Evolutionary conservation across 306 rosid species (phyloP), one percentile per base, ranked within the genome.

Genomic region (Cicer bijugum): DNA sequence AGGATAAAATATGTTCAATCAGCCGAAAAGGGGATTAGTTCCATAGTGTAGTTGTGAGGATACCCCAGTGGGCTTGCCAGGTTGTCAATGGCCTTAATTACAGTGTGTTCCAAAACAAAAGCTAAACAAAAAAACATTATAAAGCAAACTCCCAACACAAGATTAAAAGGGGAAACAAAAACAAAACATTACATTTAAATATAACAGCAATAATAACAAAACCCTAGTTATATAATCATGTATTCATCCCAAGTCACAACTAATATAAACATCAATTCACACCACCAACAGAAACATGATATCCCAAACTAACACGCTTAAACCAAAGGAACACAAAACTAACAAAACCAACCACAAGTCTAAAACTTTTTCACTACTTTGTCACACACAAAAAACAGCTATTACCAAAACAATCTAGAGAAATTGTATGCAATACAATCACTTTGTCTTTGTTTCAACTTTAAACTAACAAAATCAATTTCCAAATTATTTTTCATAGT

Each of bases 171-270:
- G 44, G 39, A 51, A 43, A 5, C 20, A 63, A 28, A 42, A 55
- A 12, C 6, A 59, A 35, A 58, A 33, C 66, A 52, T 1, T 2
- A 46, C 15, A 65, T 12, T 10, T 46, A 9, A 53, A 48, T 4
- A n/a, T 1, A 67, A 28, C 62, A 5, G 11, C 15, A 67, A 46
- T 4, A 43, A 15, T 1, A 12, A 8, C 23, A 6, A 72, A 7
- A 8, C 38, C 52, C 17, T 57, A 76, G 53, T 10, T 59, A 50
- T 4, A 17, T 39, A 11, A 52, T 65, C 39, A 0, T 8, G 0
- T 39, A 66, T 52, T 67, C 61, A 77, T 68, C 44, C 60, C 46
- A 60, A 67, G 9, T 61, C 35, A 60, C 28, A 59, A 72, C 6
- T 45, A 72, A 52, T 61, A 48, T 17, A 56, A 39, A 39, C 20